Base-by-base conservation (phyloP, 495 filamentous ascomycete species). In the Cetradonia linearis region DNA sequence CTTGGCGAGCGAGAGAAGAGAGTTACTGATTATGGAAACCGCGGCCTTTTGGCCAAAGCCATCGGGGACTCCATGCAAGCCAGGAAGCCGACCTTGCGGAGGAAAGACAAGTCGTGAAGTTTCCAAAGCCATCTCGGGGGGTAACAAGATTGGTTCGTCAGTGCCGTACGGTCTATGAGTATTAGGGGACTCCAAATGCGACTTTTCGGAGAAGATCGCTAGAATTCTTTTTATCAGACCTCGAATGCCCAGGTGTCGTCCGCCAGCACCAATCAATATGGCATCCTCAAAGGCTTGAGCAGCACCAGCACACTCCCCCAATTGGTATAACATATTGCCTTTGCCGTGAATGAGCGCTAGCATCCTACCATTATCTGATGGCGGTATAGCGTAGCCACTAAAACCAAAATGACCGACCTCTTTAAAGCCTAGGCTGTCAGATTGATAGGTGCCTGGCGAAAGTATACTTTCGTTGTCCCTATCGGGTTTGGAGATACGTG, bases 211-310 rank as follows among this genome's bases (percentile, higher is more conserved):
- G 49, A 96, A 82, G 9, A 90, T 88, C 6, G 75, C 74, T 60
- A 96, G 83, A 50, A 96, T 91, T 62, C 81, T 82, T 64, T 83
- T 81, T 59, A 98, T 95, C 3, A 98, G 78, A 5, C 84, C 84
- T 60, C 83, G 81, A 58, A 96, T 88, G 23, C 87, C 87, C 65
- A 81, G 76, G 8, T 84, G 77, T 44, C 81, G 78, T 65, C 81
- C 80, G 10, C 91, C 93, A 44, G 87, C 80, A 55, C 87, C 90
- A 66, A 97, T 91, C 59, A 95, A 72, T 31, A 99, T 90, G 2
- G 90, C 93, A 70, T 96, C 90, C 66, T 97, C 93, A 65, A 99
- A 99, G 10, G 94, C 91, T 60, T 84, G 82, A 1, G 93, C 91
- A 18, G 93, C 93, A 14, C 80, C 84, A 47, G 78, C 76, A 66